Conservation (phyloP, 1,139 yeast genomes). For the Lodderomyces pseudojiufengensis region DNA sequence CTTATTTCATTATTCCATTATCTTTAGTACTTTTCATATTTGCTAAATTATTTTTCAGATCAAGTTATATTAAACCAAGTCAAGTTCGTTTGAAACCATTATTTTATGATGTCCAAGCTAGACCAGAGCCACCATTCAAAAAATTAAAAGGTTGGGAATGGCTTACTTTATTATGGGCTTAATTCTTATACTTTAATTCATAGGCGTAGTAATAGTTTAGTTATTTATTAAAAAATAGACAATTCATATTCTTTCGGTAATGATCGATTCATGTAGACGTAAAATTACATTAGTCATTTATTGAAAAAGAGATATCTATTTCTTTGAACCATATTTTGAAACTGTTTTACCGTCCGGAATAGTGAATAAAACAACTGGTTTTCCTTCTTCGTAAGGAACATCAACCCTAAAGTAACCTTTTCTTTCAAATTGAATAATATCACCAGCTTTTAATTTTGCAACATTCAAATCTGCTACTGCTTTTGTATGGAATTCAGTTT, state of each 20-base stretch:
- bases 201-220: no score
- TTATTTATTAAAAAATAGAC: no score
- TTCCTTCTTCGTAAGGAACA: constrained; percentile 51
- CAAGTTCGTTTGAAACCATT: constrained; percentile 32
- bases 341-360: constrained; percentile 96
- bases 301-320: constrained; percentile 26
- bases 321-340: constrained; percentile 71
- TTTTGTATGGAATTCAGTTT: constrained; percentile 77
- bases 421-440: constrained; percentile 91
- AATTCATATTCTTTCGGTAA: no score
- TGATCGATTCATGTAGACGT: no score
- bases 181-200: no score
- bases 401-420: constrained; percentile 94
- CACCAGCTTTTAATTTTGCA: constrained; percentile 73
- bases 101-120: constrained; percentile 31
- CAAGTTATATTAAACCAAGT: constrained; percentile 23
- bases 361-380: constrained; percentile 78
- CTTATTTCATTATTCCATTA: constrained; percentile 38
- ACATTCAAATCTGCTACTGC: constrained; percentile 85
- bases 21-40: constrained; percentile 21
- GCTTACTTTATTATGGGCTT: constrained; percentile 24
- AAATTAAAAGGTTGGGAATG: constrained; percentile 25
- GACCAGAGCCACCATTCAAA: constrained; percentile 35
- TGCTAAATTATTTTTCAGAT: constrained; percentile 27
- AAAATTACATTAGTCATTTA: constrained; percentile 7